Evolutionary conservation across 148 eudicot species (phyloP).

Genomic region (Fagopyrum esculentum): DNA sequence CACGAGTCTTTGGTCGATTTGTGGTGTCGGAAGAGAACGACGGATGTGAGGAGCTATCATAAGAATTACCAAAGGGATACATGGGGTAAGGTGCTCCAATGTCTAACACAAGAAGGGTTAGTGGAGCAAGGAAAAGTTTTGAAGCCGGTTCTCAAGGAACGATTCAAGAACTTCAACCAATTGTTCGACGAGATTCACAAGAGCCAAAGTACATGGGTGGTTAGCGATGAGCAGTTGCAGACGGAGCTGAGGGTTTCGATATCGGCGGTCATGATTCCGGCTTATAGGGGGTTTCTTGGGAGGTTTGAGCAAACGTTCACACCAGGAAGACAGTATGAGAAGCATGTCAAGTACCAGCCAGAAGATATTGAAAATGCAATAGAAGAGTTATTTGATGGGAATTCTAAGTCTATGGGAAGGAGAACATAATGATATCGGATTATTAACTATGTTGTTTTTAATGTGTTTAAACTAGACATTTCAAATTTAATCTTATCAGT

Average conservation of each 20-base stretch:
- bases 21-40: constrained; percentile 35
- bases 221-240: constrained; percentile 77
- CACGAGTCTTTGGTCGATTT: constrained; percentile 30
- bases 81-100: constrained; percentile 51
- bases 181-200: constrained; percentile 74
- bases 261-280: constrained; percentile 76
- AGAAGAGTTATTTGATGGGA: constrained; percentile 75
- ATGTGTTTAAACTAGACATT: background rate
- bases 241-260: constrained; percentile 83
- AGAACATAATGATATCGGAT: background rate
- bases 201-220: constrained; percentile 82
- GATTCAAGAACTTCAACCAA: constrained; percentile 58
- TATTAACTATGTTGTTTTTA: background rate
- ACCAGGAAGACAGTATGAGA: constrained; percentile 49
- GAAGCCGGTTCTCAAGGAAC: constrained; percentile 62
- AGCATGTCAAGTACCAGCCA: constrained; percentile 80
- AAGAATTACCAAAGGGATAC: constrained; percentile 57
- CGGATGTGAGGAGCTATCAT: constrained; percentile 32
- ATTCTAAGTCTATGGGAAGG: background rate
- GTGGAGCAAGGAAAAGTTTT: constrained; percentile 50
- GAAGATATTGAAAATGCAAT: constrained; percentile 79
- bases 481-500: background rate
- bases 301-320: constrained; percentile 61
- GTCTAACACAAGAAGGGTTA: constrained; percentile 58
- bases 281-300: constrained; percentile 67